These are phyloP conservation scores for Nicotiana knightiana DNA, from an alignment of 257 asterid genomes.

Conservation along the genomic window DNA sequence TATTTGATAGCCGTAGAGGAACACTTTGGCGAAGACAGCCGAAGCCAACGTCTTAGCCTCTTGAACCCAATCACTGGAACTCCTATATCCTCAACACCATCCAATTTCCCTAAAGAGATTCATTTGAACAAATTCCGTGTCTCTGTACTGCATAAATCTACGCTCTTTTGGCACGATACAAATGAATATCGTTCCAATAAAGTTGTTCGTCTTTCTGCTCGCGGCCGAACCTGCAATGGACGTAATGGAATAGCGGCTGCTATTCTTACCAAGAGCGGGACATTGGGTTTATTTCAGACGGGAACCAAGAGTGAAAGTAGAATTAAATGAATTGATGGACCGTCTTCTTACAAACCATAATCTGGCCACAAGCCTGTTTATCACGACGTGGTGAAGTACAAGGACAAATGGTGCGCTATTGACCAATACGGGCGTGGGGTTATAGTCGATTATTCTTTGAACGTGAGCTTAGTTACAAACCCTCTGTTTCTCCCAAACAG, in stretches of 20 bases:
- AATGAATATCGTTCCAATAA: background rate
- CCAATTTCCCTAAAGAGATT: background rate
- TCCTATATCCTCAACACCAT: background rate
- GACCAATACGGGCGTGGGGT: background rate
- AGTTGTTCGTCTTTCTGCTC: background rate
- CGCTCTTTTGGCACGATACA: background rate
- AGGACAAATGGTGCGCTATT: background rate
- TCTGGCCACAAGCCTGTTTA: background rate
- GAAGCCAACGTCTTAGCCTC: background rate
- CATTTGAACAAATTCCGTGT: constrained; percentile 1
- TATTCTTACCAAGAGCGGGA: background rate
- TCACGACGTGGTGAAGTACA: constrained; percentile 6
- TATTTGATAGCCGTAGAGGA: background rate
- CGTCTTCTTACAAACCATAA: background rate
- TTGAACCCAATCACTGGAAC: constrained; percentile 6
- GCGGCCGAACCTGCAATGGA: background rate
- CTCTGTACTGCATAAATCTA: background rate
- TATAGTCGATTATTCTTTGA: background rate
- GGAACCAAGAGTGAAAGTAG: background rate
- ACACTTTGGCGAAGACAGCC: background rate
- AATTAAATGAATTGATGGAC: background rate
- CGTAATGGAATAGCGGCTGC: background rate
- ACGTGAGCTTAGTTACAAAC: background rate
- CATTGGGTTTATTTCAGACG: background rate
- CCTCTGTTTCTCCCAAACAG: background rate